These are phyloP conservation scores for Collybiopsis luxurians DNA, from an alignment of 768 basidiomycete species.

Conservation along the genomic window DNA sequence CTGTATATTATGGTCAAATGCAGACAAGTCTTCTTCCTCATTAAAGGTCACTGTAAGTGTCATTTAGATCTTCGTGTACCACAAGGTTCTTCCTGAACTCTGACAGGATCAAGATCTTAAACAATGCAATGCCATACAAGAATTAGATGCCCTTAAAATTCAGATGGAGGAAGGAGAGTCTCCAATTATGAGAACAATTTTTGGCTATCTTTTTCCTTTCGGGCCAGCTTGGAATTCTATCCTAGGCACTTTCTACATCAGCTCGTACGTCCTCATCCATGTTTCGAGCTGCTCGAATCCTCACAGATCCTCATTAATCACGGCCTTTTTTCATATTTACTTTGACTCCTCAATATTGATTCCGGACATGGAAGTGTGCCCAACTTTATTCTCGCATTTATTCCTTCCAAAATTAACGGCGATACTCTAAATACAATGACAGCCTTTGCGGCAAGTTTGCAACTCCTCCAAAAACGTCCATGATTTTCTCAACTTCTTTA, in stretches of 20 bases:
- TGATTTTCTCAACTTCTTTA: conserved; percentile 16
- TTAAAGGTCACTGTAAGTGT: conserved; percentile 1
- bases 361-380: conserved; percentile 60
- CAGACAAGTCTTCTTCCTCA: not conserved
- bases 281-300: conserved; percentile 3
- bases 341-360: not conserved
- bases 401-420: conserved; percentile 82
- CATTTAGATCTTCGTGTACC: not conserved
- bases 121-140: conserved; percentile 35
- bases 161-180: conserved; percentile 63
- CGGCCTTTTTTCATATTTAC: conserved; percentile 1
- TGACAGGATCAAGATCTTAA: conserved; percentile 40
- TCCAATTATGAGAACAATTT: conserved; percentile 76
- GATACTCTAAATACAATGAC: conserved; percentile 93
- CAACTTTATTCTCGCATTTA: conserved; percentile 93
- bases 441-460: conserved; percentile 80
- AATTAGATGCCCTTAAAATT: conserved; percentile 56
- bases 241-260: conserved; percentile 93
- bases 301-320: not conserved
- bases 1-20: conserved; percentile 4
- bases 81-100: not conserved
- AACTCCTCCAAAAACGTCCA: too few relatives aligned
- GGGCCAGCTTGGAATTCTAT: conserved; percentile 89
- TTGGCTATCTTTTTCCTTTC: conserved; percentile 83
- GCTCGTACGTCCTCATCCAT: conserved; percentile 65